A percentile compares a stretch with the other conserved stretches of the same genome.
These are phyloP conservation scores for Dunaliella primolecta DNA, from an alignment of 139 green algal species.

Conservation along the genomic window DNA sequence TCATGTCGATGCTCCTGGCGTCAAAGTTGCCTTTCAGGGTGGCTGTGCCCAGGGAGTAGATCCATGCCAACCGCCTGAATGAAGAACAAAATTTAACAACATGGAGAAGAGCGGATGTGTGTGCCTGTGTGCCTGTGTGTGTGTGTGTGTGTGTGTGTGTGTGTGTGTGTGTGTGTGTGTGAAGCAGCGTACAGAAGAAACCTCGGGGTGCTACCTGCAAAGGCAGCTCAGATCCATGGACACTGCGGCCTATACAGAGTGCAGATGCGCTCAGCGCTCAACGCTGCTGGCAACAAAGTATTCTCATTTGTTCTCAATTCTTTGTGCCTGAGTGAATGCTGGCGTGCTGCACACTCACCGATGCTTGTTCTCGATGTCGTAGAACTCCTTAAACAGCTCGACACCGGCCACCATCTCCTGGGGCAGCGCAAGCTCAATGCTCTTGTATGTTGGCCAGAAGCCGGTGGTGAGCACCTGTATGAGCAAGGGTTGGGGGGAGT, in stretches of 20 bases:
- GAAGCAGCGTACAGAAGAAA: not conserved
- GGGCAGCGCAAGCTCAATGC: conserved; percentile 84
- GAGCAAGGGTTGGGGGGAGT: not conserved
- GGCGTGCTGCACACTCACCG: too few relatives aligned
- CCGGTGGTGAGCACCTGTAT: conserved; percentile 82
- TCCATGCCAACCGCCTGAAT: conserved; percentile 92
- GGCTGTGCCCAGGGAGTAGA: conserved; percentile 84
- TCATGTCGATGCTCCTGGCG: conserved; percentile 81
- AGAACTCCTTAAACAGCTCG: conserved; percentile 74
- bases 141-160: conserved; percentile 6
- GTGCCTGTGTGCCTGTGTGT: too few relatives aligned
- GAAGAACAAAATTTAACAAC: too few relatives aligned
- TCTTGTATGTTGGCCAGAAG: conserved; percentile 80
- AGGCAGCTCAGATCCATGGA: conserved; percentile 4
- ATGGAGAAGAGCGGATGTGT: too few relatives aligned
- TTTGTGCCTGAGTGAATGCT: too few relatives aligned
- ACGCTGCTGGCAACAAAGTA: too few relatives aligned
- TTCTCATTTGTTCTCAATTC: too few relatives aligned
- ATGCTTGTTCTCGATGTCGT: conserved; percentile 19
- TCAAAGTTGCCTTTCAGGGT: conserved; percentile 85
- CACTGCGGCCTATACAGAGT: too few relatives aligned
- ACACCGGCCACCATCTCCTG: conserved; percentile 80
- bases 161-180: too few relatives aligned
- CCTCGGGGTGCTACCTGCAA: not conserved
- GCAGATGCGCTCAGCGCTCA: too few relatives aligned